Percentiles rank a stretch among this genome's conserved stretches.
phyloP scores from a whole-genome alignment of 495 filamentous ascomycete genomes.

The Tetracladium setigerum region DNA sequence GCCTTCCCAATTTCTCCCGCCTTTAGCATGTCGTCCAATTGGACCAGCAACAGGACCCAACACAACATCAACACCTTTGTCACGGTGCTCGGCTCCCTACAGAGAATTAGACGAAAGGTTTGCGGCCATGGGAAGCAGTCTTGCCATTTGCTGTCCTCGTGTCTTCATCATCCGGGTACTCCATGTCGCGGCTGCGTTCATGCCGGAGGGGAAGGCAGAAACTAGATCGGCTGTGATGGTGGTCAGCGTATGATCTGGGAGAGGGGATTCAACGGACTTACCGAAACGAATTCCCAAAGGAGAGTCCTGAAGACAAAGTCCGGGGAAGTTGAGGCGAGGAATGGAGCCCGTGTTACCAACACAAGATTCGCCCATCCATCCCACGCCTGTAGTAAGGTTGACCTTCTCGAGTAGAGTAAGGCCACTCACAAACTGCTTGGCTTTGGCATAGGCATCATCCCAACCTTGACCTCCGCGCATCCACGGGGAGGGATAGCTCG shows the following conservation, averaged over 20 bases:
- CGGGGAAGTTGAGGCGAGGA: constrained; percentile 69
- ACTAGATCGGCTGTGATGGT: constrained; percentile 53
- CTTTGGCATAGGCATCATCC: constrained; percentile 70
- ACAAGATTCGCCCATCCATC: constrained; percentile 39
- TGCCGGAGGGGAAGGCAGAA: constrained; percentile 73
- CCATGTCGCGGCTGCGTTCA: constrained; percentile 77
- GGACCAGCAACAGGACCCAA: constrained; percentile 89
- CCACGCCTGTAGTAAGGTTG: constrained; percentile 82
- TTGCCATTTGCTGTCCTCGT: constrained; percentile 73
- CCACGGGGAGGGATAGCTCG: constrained; percentile 84
- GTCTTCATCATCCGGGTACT: constrained; percentile 50
- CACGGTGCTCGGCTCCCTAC: constrained; percentile 70
- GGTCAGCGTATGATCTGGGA: not conserved
- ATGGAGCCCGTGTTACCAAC: constrained; percentile 44
- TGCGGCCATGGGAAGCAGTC: too few species aligned
- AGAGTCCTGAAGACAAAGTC: constrained; percentile 83
- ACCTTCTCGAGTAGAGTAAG: constrained; percentile 86
- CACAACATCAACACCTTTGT: constrained; percentile 78
- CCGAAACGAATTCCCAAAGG: constrained; percentile 75
- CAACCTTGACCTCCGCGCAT: constrained; percentile 63
- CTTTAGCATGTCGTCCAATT: constrained; percentile 63
- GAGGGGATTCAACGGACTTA: constrained; percentile 24
- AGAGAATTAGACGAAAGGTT: too few species aligned
- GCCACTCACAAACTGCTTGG: constrained; percentile 70
- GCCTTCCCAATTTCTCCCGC: constrained; percentile 86